A percentile compares a stretch with the other conserved stretches of the same genome.
Conservation (phyloP, 208 protist species). For the Wallacemonas sp. region DNA sequence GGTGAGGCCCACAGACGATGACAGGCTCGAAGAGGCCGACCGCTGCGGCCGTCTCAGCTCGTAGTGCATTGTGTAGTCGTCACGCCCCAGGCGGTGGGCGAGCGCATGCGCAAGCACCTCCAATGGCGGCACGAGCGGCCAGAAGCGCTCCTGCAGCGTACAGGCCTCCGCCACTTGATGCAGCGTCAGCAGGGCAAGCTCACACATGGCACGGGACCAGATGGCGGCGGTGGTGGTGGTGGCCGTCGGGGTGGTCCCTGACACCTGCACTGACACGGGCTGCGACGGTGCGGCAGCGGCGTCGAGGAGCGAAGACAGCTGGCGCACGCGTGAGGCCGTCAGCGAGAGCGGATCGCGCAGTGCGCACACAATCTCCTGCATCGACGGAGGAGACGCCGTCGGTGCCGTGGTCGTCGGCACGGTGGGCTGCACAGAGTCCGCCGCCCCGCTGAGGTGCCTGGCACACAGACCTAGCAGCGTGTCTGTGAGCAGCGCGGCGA, state of each 20-base stretch:
- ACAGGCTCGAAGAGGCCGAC: too few species aligned
- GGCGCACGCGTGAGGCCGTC: background rate
- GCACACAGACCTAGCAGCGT: background rate
- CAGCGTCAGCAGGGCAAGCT: constrained; percentile 44
- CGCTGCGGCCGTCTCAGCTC: too few species aligned
- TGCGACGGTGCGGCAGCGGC: background rate
- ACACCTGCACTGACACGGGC: background rate
- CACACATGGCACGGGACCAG: constrained; percentile 27
- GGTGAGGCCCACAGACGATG: too few species aligned
- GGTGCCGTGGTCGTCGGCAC: too few species aligned
- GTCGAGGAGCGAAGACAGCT: background rate
- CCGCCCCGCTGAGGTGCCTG: too few species aligned
- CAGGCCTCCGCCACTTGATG: constrained; percentile 73
- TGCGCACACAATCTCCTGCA: background rate
- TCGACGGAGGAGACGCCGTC: too few species aligned
- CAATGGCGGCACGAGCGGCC: constrained; percentile 51
- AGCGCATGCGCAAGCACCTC: constrained; percentile 42
- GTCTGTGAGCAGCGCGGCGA: background rate
- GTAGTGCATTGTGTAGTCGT: constrained; percentile 60
- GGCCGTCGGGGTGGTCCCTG: background rate
- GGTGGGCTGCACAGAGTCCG: too few species aligned
- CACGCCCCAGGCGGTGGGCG: constrained; percentile 40
- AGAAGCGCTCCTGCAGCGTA: constrained; percentile 61
- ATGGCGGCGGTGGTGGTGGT: background rate
- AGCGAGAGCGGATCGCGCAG: background rate